Evolutionary conservation across 2,329 filamentous ascomycete species (phyloP).

Genomic region (Fusarium poae): DNA sequence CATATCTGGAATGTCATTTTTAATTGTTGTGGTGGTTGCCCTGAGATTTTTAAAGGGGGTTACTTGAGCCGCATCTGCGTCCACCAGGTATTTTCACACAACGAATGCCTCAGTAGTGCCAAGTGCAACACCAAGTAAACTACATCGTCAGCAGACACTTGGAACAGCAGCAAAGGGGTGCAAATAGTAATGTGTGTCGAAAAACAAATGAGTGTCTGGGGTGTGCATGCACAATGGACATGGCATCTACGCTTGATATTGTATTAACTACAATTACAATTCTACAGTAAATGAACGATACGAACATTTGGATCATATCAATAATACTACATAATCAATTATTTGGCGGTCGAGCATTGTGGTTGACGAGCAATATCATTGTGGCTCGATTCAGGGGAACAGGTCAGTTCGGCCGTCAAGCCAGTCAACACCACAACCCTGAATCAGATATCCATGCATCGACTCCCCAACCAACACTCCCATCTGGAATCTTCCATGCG

Average conservation of each 20-base stretch:
- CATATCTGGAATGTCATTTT: conserved; percentile 10
- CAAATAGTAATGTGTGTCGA: too few relatives aligned
- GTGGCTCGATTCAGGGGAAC: conserved; percentile 21
- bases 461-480: neutral
- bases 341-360: neutral
- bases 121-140: neutral
- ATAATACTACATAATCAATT: neutral
- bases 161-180: accelerated
- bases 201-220: neutral
- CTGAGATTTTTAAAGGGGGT: conserved; percentile 20
- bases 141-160: accelerated
- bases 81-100: neutral
- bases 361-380: neutral
- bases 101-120: neutral
- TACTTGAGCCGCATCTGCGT: conserved; percentile 2
- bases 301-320: accelerated
- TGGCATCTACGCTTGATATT: neutral
- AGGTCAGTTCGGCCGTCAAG: neutral
- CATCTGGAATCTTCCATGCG: neutral
- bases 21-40: conserved; percentile 36
- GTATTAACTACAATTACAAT: neutral
- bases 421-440: neutral
- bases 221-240: neutral
- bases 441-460: neutral
- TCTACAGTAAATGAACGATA: neutral